phyloP scores from a whole-genome alignment of 805 yeast species.

The Myxozyma lipomycoides region DNA sequence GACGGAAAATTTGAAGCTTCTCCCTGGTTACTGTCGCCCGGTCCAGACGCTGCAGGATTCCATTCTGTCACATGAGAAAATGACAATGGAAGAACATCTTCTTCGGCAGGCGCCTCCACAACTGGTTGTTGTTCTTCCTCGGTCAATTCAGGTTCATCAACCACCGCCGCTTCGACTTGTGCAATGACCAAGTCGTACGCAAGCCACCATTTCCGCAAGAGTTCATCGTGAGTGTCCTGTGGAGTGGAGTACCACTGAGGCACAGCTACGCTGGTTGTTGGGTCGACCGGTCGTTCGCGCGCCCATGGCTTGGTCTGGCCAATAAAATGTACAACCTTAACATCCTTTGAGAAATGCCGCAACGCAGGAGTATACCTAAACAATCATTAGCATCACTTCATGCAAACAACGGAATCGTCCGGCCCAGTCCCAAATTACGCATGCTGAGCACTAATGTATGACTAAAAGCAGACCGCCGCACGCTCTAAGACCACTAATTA shows the following conservation, averaged over 20 bases:
- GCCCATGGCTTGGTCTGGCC: slow-evolving; percentile 43
- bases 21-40: slow-evolving; percentile 16
- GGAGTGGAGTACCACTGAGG: slow-evolving; percentile 8
- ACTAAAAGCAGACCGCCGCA: no score
- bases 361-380: slow-evolving; percentile 52
- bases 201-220: slow-evolving; percentile 26
- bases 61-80: slow-evolving; percentile 14
- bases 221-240: slow-evolving; percentile 9
- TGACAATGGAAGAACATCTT: not conserved
- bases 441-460: not conserved
- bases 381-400: not conserved
- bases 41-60: slow-evolving; percentile 21
- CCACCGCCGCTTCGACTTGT: not conserved
- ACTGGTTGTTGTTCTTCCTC: not conserved
- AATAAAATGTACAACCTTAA: slow-evolving; percentile 42
- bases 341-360: slow-evolving; percentile 45
- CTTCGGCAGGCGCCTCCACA: not conserved
- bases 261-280: slow-evolving; percentile 3
- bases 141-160: not conserved
- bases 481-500: no score
- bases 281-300: slow-evolving; percentile 6
- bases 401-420: not conserved
- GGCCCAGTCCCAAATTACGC: not conserved
- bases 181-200: slow-evolving; percentile 2
- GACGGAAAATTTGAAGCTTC: slow-evolving; percentile 21